Base-by-base conservation (phyloP, 495 filamentous ascomycete genomes). In the Amphirosellinia nigrospora region DNA sequence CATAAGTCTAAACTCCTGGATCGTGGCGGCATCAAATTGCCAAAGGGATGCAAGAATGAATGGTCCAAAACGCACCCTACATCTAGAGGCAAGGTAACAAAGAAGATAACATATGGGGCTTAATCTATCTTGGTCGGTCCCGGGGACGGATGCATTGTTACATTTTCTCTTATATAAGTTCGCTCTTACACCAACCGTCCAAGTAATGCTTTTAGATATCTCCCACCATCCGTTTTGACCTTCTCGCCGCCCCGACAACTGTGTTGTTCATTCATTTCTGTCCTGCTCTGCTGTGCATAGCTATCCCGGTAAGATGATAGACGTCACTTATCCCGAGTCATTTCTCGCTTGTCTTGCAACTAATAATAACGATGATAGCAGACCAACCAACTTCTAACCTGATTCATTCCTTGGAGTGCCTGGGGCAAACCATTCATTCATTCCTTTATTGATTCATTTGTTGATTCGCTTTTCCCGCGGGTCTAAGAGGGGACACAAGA, bases 321-420 rank as follows among this genome's bases (percentile, higher is more conserved):
- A 21, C 9, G 1, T 23, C 19, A 2, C 15, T 3, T 65, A 5
- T 28, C 32, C 34, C 45, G 46, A 64, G 46, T 52, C 45, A 53
- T 52, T 65, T 6, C n/a, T 26, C 11, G 1, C 4, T 41, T 30
- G 21, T 39, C 34, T 39, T 16, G 34, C 28, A 30, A 16, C 45
- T 53, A 53, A 53, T 53, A 38, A 53, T 36, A 26, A 38, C n/a
- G 6, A 30, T 2, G 10, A 58, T 32, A 65, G 46, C 45, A n/a
- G 39, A 26, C n/a, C 30, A 53, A 28, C 7, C 30, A 19, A 50
- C 8, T 38, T 15, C 32, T 32, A 39, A 39, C 46, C 46, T 26
- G 21, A 52, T 53, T 65, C 63, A 53, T 53, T 65, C 46, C 30
- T 41, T 41, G 30, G 34, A 38, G 63, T 65, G 46, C 63, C 43